These are phyloP conservation scores for Porogramme epimiltina DNA, from an alignment of 1,284 basidiomycete genomes.

Conservation along the genomic window DNA sequence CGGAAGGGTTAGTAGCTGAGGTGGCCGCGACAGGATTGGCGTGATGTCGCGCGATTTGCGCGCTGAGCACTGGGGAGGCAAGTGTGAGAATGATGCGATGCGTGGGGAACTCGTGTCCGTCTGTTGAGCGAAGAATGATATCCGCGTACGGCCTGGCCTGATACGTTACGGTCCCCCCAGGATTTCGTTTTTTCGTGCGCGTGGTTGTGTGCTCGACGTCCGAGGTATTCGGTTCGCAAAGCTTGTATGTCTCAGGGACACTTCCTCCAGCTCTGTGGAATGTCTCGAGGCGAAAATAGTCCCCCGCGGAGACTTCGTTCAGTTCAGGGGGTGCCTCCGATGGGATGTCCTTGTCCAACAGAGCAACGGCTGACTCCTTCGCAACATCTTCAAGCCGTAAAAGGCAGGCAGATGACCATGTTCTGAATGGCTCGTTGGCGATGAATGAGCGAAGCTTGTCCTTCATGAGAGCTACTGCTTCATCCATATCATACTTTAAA, in stretches of 20 bases:
- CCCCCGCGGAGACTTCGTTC: conserved; percentile 11
- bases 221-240: conserved; percentile 1
- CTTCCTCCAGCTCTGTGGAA: conserved; percentile 6
- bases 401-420: conserved; percentile 9
- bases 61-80: conserved; percentile 2
- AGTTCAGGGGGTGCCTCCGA: conserved; percentile 7
- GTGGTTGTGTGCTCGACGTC: not conserved
- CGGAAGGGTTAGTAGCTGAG: not conserved
- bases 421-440: conserved; percentile 1
- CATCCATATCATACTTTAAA: conserved; percentile 16
- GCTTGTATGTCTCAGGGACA: conserved; percentile 7
- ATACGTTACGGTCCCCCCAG: not conserved
- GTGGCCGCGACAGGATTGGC: not conserved
- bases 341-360: conserved; percentile 3
- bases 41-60: not conserved
- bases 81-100: conserved; percentile 8
- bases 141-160: conserved; percentile 8
- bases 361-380: not conserved
- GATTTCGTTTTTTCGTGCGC: not conserved
- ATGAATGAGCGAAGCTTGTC: not conserved
- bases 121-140: conserved; percentile 9
- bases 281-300: conserved; percentile 12
- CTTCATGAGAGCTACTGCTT: conserved; percentile 8
- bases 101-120: not conserved
- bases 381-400: conserved; percentile 5